Evolutionary conservation across 2,329 filamentous ascomycete species (phyloP).

Genomic region (Cladophialophora carrionii): DNA sequence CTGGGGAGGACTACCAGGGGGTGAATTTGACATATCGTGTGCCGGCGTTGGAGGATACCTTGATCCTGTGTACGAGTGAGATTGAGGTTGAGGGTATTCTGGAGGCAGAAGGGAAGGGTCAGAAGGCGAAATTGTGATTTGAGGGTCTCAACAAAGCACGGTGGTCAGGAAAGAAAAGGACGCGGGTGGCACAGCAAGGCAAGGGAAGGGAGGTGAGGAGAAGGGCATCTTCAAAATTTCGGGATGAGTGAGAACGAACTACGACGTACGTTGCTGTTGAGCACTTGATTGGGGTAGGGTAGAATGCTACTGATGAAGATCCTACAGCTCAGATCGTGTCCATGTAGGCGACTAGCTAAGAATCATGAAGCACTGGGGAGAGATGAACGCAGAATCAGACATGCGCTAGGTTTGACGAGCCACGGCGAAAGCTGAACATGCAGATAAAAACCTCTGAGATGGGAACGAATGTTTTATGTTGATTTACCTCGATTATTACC

Average conservation of each 20-base stretch:
- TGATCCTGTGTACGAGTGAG: conserved; percentile 59
- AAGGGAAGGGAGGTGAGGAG: not conserved
- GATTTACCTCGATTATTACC: not conserved
- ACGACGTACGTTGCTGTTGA: not conserved
- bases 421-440: not conserved
- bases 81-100: conserved; percentile 45
- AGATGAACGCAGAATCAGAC: not conserved
- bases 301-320: not conserved
- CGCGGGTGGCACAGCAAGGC: not conserved
- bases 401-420: not conserved
- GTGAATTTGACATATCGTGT: conserved; percentile 60
- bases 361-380: not conserved
- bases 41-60: conserved; percentile 56
- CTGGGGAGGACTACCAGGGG: conserved; percentile 60
- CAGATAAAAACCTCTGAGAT: not conserved
- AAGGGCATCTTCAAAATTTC: too few species aligned
- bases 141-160: not conserved
- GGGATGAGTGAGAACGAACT: not conserved
- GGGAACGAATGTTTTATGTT: not conserved
- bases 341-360: not conserved
- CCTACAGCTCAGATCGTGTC: not conserved
- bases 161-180: too few species aligned
- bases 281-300: not conserved
- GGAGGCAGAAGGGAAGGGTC: conserved; percentile 11
- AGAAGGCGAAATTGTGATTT: conserved; percentile 35